Percentiles rank a stretch among this genome's conserved stretches.
phyloP scores from a whole-genome alignment of 306 rosid genomes.

The Astragalus membranaceus region DNA sequence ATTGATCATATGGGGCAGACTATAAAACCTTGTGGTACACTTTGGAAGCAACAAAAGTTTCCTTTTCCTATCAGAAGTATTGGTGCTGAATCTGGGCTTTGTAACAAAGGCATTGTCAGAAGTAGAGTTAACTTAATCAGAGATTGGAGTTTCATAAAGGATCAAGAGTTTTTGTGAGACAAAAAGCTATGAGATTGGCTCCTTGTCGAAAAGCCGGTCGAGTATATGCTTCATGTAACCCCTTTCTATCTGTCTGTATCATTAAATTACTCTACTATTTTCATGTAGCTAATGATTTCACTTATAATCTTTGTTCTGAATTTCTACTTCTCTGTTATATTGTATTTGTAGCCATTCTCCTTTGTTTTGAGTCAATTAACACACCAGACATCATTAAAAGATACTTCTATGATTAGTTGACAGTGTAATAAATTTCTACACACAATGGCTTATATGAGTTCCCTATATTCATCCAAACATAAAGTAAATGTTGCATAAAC shows the following conservation, averaged over 20 bases:
- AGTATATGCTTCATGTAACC: constrained; percentile 63
- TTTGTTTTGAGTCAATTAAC: too few species aligned
- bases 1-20: constrained; percentile 35
- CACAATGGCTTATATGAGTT: neutral
- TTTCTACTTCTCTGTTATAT: too few species aligned
- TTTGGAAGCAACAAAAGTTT: constrained; percentile 26
- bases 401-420: too few species aligned
- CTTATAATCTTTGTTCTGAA: too few species aligned
- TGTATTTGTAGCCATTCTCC: too few species aligned
- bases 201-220: constrained; percentile 26
- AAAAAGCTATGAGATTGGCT: constrained; percentile 32
- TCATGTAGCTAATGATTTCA: too few species aligned
- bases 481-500: too few species aligned
- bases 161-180: constrained; percentile 47
- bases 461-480: neutral
- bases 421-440: too few species aligned
- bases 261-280: too few species aligned
- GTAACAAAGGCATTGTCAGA: too few species aligned
- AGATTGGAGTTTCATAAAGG: constrained; percentile 73
- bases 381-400: too few species aligned
- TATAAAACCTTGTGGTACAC: constrained; percentile 22
- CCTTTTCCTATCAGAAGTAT: constrained; percentile 25
- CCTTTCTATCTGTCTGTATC: neutral
- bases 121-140: constrained; percentile 25
- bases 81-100: too few species aligned